These are phyloP conservation scores for Calonectria hawksworthii DNA, from an alignment of 2,329 filamentous ascomycete genomes.

Conservation along the genomic window DNA sequence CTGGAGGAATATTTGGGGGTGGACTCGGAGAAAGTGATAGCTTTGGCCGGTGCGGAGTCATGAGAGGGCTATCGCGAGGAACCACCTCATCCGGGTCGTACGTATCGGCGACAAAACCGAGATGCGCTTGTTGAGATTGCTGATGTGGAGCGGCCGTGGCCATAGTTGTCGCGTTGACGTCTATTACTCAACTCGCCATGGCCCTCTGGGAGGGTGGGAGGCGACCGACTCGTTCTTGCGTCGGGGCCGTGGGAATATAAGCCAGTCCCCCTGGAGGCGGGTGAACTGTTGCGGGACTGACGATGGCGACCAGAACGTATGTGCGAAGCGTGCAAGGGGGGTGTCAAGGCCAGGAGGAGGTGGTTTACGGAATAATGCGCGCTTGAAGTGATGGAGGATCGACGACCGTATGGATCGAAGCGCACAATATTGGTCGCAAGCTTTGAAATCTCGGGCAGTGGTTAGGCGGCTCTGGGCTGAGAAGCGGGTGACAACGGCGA, in stretches of 20 bases:
- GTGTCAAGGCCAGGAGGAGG: not conserved
- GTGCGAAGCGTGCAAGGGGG: not conserved
- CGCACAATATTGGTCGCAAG: slow-evolving; percentile 7
- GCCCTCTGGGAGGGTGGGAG: slow-evolving; percentile 36
- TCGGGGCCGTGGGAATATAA: slow-evolving; percentile 29
- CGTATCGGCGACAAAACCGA: slow-evolving; percentile 49
- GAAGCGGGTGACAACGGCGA: slow-evolving; percentile 7
- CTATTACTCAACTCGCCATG: slow-evolving; percentile 52
- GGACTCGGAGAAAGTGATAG: slow-evolving; percentile 51
- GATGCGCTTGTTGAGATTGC: slow-evolving; percentile 48
- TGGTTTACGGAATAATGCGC: not conserved
- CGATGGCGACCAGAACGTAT: not conserved
- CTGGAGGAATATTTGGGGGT: slow-evolving; percentile 52
- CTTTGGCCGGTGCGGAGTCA: slow-evolving; percentile 51
- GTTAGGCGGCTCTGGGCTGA: slow-evolving; percentile 19
- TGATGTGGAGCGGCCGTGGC: slow-evolving; percentile 53
- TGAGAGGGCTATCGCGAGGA: slow-evolving; percentile 57
- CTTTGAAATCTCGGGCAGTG: not conserved
- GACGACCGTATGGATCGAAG: not conserved
- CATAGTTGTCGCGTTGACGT: slow-evolving; percentile 48
- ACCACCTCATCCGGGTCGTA: slow-evolving; percentile 62
- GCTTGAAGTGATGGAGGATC: not conserved
- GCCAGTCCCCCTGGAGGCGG: slow-evolving; percentile 20
- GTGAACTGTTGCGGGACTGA: not conserved
- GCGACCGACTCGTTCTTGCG: slow-evolving; percentile 29